Conservation (phyloP, 2,329 filamentous ascomycete genomes). For the Cladosporium austrohemisphaericum region DNA sequence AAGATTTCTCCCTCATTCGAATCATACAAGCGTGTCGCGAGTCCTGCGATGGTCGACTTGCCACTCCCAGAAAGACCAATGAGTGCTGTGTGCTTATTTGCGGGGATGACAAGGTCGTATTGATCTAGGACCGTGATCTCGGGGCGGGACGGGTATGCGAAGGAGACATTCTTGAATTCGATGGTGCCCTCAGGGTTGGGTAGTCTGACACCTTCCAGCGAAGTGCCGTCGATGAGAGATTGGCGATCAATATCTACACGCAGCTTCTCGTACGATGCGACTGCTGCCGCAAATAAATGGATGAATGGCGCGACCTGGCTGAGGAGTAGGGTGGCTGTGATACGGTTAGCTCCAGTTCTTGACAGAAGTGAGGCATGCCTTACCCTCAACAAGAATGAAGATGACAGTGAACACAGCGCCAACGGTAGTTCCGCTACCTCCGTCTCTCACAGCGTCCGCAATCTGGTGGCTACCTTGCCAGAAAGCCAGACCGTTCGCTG, state of each 20-base stretch:
- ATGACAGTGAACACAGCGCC: constrained; percentile 55
- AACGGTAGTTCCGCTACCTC: constrained; percentile 22
- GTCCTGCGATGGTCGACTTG: constrained; percentile 76
- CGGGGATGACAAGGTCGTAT: constrained; percentile 60
- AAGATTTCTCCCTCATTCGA: constrained; percentile 30
- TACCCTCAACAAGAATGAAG: constrained; percentile 50
- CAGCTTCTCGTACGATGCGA: constrained; percentile 56
- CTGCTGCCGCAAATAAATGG: constrained; percentile 49
- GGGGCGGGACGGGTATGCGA: constrained; percentile 65
- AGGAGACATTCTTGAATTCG: constrained; percentile 60
- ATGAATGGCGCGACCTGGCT: constrained; percentile 46
- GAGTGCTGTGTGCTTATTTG: constrained; percentile 67
- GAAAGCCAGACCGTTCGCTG: constrained; percentile 64
- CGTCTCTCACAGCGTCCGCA: constrained; percentile 39
- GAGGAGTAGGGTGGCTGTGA: constrained; percentile 43
- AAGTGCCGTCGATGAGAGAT: constrained; percentile 38
- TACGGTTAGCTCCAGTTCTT: constrained; percentile 57
- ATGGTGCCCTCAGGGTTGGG: constrained; percentile 45
- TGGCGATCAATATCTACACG: constrained; percentile 54
- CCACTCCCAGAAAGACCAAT: constrained; percentile 82
- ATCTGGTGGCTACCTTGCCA: constrained; percentile 62
- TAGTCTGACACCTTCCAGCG: constrained; percentile 28
- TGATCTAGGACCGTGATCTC: constrained; percentile 55
- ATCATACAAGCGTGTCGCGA: constrained; percentile 45
- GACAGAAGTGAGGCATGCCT: constrained; percentile 51